Evolutionary conservation across 2,329 filamentous ascomycete genomes (phyloP), one percentile per base, ranked within the genome.

Genomic region (Fusarium fracticaudum): DNA sequence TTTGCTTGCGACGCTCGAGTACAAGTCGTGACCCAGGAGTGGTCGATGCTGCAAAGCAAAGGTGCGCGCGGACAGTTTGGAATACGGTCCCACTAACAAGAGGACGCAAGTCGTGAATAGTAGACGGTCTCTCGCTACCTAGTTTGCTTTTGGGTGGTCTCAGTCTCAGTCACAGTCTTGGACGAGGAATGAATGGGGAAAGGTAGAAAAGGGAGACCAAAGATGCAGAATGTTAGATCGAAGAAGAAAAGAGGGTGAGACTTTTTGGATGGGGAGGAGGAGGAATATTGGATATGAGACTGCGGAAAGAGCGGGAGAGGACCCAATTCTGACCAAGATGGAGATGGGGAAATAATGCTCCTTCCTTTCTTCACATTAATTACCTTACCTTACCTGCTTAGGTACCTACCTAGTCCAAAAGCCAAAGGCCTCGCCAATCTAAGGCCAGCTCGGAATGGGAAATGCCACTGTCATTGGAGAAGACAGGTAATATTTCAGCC

Each of bases 21-120:
- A 53, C 48, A 47, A 68, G 63, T 74, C 31, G 68, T 72, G 71
- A 48, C 59, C 72, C 22, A 53, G 38, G 47, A 48, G 72, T 74
- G 72, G 69, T 64, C 72, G 72, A 69, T 72, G 72, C 72, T 75
- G 68, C 20, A 59, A 64, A 64, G 43, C 29, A 60, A 64, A 64
- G 38, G 64, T 38, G 60, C 59, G 67, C 38, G 67, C 38, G 24
- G 45, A 55, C 45, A 40, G 24, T n/a, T 50, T 59, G 55, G 41
- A 48, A 12, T 50, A 55, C 24, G 31, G 62, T 58, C 43, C 70
- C 64, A 72, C 69, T 69, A 69, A 60, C 33, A 53, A 53, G 31
- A 38, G 37, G 48, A 37, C 8, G 20, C 11, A 54, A 38, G 51
- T 29, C 20, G 51, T 43, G 37, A 18, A 55, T 59, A 60, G 33